Percentiles rank a stretch among this genome's conserved stretches.
Conservation (phyloP, 2,329 filamentous ascomycete species). For the Fusarium poae region DNA sequence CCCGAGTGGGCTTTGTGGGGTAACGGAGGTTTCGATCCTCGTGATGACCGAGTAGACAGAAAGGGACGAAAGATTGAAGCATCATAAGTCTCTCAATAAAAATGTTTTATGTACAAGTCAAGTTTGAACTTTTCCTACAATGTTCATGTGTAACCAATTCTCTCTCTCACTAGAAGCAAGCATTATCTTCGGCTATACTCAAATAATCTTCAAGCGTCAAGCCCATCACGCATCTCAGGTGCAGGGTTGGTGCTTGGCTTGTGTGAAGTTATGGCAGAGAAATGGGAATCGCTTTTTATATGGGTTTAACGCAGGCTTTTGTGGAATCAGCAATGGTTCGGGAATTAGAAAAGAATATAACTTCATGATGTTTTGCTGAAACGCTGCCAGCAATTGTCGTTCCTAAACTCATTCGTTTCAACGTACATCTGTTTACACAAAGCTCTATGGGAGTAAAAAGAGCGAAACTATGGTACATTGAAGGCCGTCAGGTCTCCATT, state of each 20-base stretch:
- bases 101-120: conserved; percentile 14
- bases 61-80: conserved; percentile 78
- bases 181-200: background rate
- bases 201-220: background rate
- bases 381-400: conserved; percentile 51
- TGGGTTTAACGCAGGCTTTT: background rate
- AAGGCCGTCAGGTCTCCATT: conserved; percentile 51
- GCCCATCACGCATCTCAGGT: background rate
- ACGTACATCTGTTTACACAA: conserved; percentile 59
- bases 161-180: too few relatives aligned
- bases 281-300: background rate
- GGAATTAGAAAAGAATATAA: conserved; percentile 33
- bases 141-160: background rate
- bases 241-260: background rate
- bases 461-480: conserved; percentile 59
- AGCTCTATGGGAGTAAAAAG: conserved; percentile 56
- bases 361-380: conserved; percentile 50
- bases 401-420: conserved; percentile 52
- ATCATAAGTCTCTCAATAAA: conserved; percentile 26
- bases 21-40: conserved; percentile 92
- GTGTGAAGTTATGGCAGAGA: background rate
- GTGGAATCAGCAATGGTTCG: background rate
- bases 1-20: conserved; percentile 97
- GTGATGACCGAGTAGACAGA: conserved; percentile 86
- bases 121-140: background rate